phyloP scores from a whole-genome alignment of 257 asterid genomes.

The Knoxia roxburghii region DNA sequence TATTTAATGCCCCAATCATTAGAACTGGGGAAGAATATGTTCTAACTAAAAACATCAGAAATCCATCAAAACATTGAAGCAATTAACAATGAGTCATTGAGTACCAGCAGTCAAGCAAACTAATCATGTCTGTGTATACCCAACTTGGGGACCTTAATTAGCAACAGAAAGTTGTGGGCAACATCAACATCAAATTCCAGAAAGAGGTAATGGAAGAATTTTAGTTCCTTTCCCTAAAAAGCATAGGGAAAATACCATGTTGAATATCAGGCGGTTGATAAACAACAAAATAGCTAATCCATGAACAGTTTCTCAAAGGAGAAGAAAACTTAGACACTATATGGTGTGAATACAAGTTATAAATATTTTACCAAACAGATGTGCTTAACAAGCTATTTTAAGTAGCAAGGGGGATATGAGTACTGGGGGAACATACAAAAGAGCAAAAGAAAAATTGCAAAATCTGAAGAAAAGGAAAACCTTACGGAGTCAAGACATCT shows the following conservation, averaged over 20 bases:
- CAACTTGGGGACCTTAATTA: not conserved
- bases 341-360: not conserved
- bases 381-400: not conserved
- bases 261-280: not conserved
- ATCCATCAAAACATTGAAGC: not conserved
- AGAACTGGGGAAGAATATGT: not conserved
- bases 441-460: constrained; percentile 3
- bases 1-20: not conserved
- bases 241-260: not conserved
- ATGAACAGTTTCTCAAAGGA: not conserved
- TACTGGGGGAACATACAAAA: not conserved
- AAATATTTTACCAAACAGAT: not conserved
- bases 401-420: too few relatives aligned
- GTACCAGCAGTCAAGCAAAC: not conserved
- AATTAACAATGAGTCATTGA: not conserved
- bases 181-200: not conserved
- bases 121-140: not conserved
- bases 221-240: not conserved
- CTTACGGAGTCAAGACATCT: constrained; percentile 69
- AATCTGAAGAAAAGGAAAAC: too few relatives aligned
- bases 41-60: not conserved
- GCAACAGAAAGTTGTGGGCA: not conserved
- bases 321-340: not conserved
- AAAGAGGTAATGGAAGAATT: not conserved
- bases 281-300: not conserved